Percentiles rank a stretch among this genome's conserved stretches.
Conservation (phyloP, 257 asterid species). For the Plantago major region DNA sequence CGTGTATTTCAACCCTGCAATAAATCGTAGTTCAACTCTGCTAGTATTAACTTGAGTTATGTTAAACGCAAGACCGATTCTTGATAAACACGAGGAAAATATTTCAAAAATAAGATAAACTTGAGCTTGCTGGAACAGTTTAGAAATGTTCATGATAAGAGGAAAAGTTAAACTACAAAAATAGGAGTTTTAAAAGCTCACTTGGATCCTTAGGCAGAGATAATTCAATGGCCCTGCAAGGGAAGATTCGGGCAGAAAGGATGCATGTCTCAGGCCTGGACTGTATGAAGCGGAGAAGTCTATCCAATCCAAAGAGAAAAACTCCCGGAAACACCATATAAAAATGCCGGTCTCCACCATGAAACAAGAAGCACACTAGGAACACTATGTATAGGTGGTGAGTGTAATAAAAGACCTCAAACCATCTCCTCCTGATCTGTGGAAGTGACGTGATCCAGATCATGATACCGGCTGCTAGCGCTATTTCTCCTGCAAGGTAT, state of each 20-base stretch:
- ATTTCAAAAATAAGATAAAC: too few relatives aligned
- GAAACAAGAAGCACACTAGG: slow-evolving; percentile 69
- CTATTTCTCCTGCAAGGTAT: slow-evolving; percentile 82
- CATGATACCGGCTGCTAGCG: slow-evolving; percentile 44
- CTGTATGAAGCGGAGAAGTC: slow-evolving; percentile 55
- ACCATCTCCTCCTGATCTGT: slow-evolving; percentile 61
- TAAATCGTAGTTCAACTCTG: slow-evolving; percentile 7
- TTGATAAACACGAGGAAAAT: too few relatives aligned
- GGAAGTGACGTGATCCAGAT: slow-evolving; percentile 79
- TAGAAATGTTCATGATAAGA: too few relatives aligned
- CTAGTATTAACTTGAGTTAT: too few relatives aligned
- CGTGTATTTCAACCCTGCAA: slow-evolving; percentile 49
- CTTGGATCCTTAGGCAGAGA: slow-evolving; percentile 81
- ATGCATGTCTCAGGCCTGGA: slow-evolving; percentile 69
- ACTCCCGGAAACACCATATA: slow-evolving; percentile 73
- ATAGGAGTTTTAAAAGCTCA: slow-evolving; percentile 17
- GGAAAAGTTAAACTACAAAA: too few relatives aligned
- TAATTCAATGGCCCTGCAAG: slow-evolving; percentile 66
- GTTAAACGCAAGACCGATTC: too few relatives aligned
- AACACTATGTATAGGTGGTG: slow-evolving; percentile 71
- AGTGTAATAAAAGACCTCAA: slow-evolving; percentile 59
- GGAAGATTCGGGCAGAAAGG: slow-evolving; percentile 64
- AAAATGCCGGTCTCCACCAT: slow-evolving; percentile 87
- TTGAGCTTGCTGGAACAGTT: too few relatives aligned
- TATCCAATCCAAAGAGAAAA: slow-evolving; percentile 65